Base-by-base conservation (phyloP, 2,329 filamentous ascomycete genomes). In the Dactylellina leptospora region DNA sequence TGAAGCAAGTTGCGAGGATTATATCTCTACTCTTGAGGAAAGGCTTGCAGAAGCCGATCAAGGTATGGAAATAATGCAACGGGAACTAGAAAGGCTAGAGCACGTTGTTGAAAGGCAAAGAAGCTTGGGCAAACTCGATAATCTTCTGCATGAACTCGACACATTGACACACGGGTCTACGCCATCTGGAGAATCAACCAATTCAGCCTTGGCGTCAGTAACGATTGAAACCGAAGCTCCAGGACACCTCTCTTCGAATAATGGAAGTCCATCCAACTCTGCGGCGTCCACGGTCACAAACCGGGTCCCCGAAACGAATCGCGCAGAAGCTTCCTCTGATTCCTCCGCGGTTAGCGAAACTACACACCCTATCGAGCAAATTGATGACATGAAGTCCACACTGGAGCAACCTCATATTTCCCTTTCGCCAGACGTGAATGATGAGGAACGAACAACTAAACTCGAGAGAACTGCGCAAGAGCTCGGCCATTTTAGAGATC, bases 21-120 rank as follows among this genome's bases (percentile, higher is more conserved):
- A 99, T 79, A 97, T 99, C 58, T 96, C 93, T 0, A 97, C 93
- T 0, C 83, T 99, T 9, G 95, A 99, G 79, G 95, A 97, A 81
- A 90, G 93, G 20, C 85, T 99, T 6, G 95, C 95, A 0, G 95
- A 99, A 80, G 90, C 93, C 1, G 95, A 99, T 77, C 93, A 97
- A 79, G 95, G 99, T 78, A 88, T 91, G 74, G 95, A 97, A 79
- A 83, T 97, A 72, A 97, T 99, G 93, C 92, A 96, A 79, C 91
- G 93, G 33, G 95, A 99, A 78, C 91, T 99, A 74, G 91, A 97
- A 77, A 88, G 93, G 30, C 84, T 99, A 10, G 95, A 97, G 80
- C 91, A 96, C 79, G 92, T 99, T 5, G 88, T 99, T 55, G 93
- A 97, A 80, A 90, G 96, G 51, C 95, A 99, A 80, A 87, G 95